These are phyloP conservation scores for Eucalyptus pumila DNA, from an alignment of 345 rosid species.

Conservation along the genomic window DNA sequence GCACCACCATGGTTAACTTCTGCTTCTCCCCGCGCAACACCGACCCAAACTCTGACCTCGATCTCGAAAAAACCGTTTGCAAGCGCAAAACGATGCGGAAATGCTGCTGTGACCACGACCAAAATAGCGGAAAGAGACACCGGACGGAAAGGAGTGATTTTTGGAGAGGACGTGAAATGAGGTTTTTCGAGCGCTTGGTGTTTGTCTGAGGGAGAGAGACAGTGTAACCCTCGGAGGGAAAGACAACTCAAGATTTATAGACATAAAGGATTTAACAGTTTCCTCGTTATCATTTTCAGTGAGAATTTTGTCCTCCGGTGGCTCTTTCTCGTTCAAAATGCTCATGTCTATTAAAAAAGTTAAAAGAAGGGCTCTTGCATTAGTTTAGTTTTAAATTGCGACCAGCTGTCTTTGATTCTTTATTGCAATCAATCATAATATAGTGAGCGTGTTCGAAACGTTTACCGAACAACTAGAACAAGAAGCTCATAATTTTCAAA, in stretches of 20 bases:
- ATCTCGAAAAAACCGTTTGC: background rate
- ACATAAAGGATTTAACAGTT: background rate
- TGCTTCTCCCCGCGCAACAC: background rate
- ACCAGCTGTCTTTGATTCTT: background rate
- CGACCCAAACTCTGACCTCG: background rate
- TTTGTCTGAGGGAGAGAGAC: background rate
- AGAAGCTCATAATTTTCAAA: background rate
- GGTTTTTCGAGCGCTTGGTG: background rate
- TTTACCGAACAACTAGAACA: background rate
- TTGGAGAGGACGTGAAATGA: background rate
- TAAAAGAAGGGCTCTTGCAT: background rate
- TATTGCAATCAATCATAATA: background rate
- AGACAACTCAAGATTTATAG: background rate
- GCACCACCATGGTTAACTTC: background rate
- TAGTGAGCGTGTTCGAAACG: background rate
- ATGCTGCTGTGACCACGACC: background rate
- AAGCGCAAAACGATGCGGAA: background rate
- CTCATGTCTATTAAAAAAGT: background rate
- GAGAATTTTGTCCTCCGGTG: background rate
- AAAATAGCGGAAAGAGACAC: background rate
- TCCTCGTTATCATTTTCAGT: background rate
- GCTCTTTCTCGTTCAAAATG: background rate
- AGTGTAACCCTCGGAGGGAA: background rate
- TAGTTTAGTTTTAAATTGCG: background rate
- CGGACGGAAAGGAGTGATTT: background rate